Conservation (phyloP, 257 asterid genomes). For the Salvia rosmarinus region DNA sequence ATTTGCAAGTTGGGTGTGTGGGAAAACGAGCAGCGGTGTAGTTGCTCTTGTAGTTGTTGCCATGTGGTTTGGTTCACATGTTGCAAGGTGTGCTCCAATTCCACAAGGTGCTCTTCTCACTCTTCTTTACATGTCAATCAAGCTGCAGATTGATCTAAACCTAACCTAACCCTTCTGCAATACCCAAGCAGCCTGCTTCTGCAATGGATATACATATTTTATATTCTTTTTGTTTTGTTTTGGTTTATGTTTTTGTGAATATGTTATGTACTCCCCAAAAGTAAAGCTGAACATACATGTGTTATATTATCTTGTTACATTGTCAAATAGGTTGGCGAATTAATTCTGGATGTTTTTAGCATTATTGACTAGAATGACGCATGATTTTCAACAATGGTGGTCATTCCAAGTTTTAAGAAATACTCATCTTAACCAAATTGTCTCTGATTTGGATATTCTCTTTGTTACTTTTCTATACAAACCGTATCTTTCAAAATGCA, state of each 20-base stretch:
- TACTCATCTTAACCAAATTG: no score
- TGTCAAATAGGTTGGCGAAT: constrained; percentile 18
- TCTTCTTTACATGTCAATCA: constrained; percentile 80
- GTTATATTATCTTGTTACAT: constrained; percentile 11
- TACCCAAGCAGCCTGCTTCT: no score
- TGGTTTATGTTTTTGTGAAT: constrained; percentile 26
- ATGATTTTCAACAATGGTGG: not conserved
- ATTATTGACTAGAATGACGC: not conserved
- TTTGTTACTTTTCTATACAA: no score
- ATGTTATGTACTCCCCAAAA: constrained; percentile 25
- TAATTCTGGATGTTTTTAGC: not conserved
- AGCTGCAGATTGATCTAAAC: constrained; percentile 66
- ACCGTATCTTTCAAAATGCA: no score
- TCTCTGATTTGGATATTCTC: no score
- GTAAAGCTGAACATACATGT: constrained; percentile 9
- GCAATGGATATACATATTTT: not conserved
- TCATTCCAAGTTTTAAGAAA: not conserved
- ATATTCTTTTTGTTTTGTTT: not conserved
- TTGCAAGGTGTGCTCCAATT: constrained; percentile 68
- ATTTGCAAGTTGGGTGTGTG: constrained; percentile 82
- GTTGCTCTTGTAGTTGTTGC: constrained; percentile 70
- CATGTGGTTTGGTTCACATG: constrained; percentile 78
- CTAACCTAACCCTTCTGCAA: constrained; percentile 37
- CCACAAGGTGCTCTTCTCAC: constrained; percentile 93
- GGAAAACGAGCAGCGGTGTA: constrained; percentile 76